Evolutionary conservation across 2,329 filamentous ascomycete genomes (phyloP).

Genomic region (Fusarium sublunatum): DNA sequence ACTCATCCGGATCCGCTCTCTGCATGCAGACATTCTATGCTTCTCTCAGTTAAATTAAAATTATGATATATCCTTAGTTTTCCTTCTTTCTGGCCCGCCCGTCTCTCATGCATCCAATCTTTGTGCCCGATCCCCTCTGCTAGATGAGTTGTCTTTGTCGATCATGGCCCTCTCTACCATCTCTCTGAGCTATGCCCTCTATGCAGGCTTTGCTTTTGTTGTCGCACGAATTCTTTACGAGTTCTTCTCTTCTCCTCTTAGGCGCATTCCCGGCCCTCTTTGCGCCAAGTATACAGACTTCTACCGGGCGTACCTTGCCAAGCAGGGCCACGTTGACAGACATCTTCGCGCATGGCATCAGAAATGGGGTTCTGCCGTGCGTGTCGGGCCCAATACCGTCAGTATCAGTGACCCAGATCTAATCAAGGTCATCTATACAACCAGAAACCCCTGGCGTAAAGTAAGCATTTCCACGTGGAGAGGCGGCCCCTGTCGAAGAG

Average conservation of each 20-base stretch:
- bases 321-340: slow-evolving; percentile 23
- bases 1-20: background rate
- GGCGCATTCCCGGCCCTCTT: slow-evolving; percentile 24
- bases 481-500: no score
- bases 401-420: slow-evolving; percentile 35
- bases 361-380: slow-evolving; percentile 32
- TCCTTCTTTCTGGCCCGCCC: background rate
- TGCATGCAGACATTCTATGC: background rate
- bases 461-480: background rate
- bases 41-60: slow-evolving; percentile 1
- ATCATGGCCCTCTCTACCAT: slow-evolving; percentile 24
- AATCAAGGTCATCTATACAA: slow-evolving; percentile 32
- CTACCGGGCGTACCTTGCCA: slow-evolving; percentile 28
- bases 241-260: slow-evolving; percentile 27
- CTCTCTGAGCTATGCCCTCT: slow-evolving; percentile 11
- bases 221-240: slow-evolving; percentile 21
- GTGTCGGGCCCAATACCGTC: slow-evolving; percentile 32
- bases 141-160: slow-evolving; percentile 3
- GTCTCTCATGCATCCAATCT: background rate
- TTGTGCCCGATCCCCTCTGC: background rate
- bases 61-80: slow-evolving; percentile 11
- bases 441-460: slow-evolving; percentile 34
- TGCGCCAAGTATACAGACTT: slow-evolving; percentile 28
- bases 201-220: slow-evolving; percentile 14
- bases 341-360: slow-evolving; percentile 25